Base-by-base conservation (phyloP, 768 basidiomycete species). In the Termitomyces sp. region DNA sequence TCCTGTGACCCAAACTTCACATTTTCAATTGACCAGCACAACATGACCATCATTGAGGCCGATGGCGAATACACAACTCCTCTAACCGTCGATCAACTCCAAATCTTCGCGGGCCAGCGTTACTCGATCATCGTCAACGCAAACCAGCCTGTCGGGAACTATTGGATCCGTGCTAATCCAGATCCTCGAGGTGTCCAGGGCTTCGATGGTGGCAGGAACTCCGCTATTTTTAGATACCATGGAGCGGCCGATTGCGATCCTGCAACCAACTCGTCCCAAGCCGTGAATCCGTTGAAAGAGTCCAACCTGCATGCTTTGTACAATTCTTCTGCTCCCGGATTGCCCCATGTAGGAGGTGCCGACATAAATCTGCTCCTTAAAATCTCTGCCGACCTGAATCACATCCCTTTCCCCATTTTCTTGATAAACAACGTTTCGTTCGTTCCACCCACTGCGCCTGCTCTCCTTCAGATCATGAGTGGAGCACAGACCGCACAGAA, bases 21-120 rank as follows among this genome's bases (percentile, higher is more conserved):
- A 33, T 81, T 83, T 63, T 69, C 75, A 1, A 76, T 83, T 36
- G 78, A 81, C 61, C 70, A 73, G 11, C 81, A 83, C 57, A 66
- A 66, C 4, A 63, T 83, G 72, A 82, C 78, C 5, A 70, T 85
- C 54, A 84, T 85, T 42, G 83, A 85, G 62, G 79, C 68, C 2
- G 84, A 85, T 49, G 76, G 78, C 1, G 69, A 67, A 47, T 77
- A 77, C 61, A 75, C 75, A 0, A 44, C 65, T 24, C 79, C 83
- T 0, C 66, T 78, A 7, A 67, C 70, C 4, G 81, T 81, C 3
- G 78, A 81, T 49, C 72, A 68, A 15, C 67, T 77, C 41, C 62
- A 78, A 33, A 78, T 86, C 39, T 81, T 75, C 50, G 69, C 67
- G 13, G 69, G 61, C 16, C 61, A 62, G 30, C 61, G 61, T 48